phyloP scores from a whole-genome alignment of 257 asterid genomes.

The Fraxinus pennsylvanica region DNA sequence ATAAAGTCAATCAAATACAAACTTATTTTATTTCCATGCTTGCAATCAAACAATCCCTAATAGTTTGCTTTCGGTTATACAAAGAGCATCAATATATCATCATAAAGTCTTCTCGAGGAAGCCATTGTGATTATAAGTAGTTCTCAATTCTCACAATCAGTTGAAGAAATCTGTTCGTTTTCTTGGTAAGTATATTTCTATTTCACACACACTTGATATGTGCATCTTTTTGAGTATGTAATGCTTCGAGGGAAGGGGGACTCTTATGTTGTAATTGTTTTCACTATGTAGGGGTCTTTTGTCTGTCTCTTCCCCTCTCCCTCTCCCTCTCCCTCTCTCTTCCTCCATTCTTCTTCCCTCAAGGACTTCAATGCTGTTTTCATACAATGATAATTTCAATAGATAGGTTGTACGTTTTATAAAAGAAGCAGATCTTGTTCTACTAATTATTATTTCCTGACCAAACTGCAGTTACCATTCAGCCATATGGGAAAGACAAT shows the following conservation, averaged over 20 bases:
- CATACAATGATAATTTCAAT: no score
- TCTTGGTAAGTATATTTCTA: not conserved
- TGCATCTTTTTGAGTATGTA: not conserved
- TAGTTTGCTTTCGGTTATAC: no score
- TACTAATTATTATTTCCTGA: not conserved
- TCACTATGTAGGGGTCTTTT: no score
- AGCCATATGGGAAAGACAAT: conserved; percentile 35
- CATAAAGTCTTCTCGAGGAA: not conserved
- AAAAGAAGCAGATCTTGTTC: not conserved
- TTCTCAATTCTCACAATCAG: not conserved
- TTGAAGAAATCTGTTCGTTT: not conserved
- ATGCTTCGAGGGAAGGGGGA: not conserved
- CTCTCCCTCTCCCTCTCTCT: no score
- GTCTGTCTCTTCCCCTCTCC: no score
- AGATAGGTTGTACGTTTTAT: no score
- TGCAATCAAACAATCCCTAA: no score
- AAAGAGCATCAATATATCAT: not conserved
- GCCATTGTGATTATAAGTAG: not conserved
- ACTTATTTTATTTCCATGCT: no score
- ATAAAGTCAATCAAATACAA: no score
- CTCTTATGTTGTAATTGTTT: not conserved
- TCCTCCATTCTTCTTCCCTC: no score
- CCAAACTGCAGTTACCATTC: not conserved
- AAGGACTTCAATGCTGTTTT: no score
- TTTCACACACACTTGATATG: not conserved